Percentiles rank a stretch among this genome's conserved stretches.
phyloP scores from a whole-genome alignment of 768 basidiomycete species.

The Tubosaeta sp. region DNA sequence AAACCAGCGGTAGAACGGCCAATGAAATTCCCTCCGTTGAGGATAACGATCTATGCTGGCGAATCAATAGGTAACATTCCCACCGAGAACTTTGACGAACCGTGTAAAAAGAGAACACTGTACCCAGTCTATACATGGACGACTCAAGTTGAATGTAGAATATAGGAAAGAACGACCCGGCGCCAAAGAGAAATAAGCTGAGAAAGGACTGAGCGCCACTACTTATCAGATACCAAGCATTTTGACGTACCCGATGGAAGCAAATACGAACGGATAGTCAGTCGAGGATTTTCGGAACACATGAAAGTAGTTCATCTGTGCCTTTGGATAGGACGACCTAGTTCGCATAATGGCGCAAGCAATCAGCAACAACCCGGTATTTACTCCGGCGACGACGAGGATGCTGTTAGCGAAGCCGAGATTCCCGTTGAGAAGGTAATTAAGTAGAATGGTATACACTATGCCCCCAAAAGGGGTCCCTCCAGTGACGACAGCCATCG shows the following conservation, averaged over 20 bases:
- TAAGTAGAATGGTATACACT: conserved; percentile 28
- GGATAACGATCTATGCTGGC: conserved; percentile 31
- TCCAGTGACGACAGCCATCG: conserved; percentile 36
- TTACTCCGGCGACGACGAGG: conserved; percentile 41
- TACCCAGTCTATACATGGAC: conserved; percentile 41
- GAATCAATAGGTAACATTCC: background rate
- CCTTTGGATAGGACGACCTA: conserved; percentile 29
- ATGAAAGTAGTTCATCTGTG: conserved; percentile 12
- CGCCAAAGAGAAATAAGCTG: conserved; percentile 18
- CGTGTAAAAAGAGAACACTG: conserved; percentile 51
- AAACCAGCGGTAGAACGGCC: conserved; percentile 37
- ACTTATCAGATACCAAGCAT: background rate
- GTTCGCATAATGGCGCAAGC: conserved; percentile 36
- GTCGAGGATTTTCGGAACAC: conserved; percentile 14
- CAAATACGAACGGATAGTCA: conserved; percentile 24
- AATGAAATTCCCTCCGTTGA: conserved; percentile 33
- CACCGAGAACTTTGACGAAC: conserved; percentile 28
- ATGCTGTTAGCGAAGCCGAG: conserved; percentile 42
- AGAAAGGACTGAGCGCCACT: background rate
- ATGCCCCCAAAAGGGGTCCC: conserved; percentile 33
- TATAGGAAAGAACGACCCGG: conserved; percentile 43
- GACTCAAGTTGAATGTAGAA: conserved; percentile 59
- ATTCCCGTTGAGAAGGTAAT: conserved; percentile 14
- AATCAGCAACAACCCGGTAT: conserved; percentile 33
- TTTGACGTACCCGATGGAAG: conserved; percentile 20